phyloP scores from a whole-genome alignment of 2,329 filamentous ascomycete species.

The Zymoseptoria crescenta region DNA sequence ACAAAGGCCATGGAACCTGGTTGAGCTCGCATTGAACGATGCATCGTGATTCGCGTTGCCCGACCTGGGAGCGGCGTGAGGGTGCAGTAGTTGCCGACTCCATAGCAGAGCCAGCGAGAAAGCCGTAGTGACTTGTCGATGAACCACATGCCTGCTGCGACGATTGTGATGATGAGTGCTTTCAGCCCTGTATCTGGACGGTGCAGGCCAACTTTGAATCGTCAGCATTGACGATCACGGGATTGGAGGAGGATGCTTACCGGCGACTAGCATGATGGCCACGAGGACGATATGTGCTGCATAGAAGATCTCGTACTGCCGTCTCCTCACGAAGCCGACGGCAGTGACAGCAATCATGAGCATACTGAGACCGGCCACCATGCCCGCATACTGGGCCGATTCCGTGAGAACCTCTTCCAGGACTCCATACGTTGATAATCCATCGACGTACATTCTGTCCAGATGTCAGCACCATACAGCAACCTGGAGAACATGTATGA shows the following conservation, averaged over 20 bases:
- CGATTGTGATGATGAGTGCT: slow-evolving; percentile 15
- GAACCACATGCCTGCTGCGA: slow-evolving; percentile 14
- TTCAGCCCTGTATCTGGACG: slow-evolving; percentile 12
- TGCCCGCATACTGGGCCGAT: slow-evolving; percentile 12
- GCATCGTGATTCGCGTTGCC: slow-evolving; percentile 16
- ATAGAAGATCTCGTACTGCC: slow-evolving; percentile 22
- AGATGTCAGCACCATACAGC: not conserved
- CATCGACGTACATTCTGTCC: slow-evolving; percentile 9
- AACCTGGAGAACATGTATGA: not conserved
- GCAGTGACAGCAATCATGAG: slow-evolving; percentile 18
- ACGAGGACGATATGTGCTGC: slow-evolving; percentile 16
- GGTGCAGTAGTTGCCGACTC: slow-evolving; percentile 10
- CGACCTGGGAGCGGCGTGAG: slow-evolving; percentile 14
- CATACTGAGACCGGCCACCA: slow-evolving; percentile 17
- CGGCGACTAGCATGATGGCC: slow-evolving; percentile 12
- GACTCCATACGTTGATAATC: slow-evolving; percentile 9
- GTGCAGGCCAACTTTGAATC: slow-evolving; percentile 15
- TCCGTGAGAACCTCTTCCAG: slow-evolving; percentile 7
- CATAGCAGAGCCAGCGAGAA: slow-evolving; percentile 14
- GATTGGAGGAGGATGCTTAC: slow-evolving; percentile 3
- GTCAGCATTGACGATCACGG: not conserved
- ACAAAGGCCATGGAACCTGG: slow-evolving; percentile 20
- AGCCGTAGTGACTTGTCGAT: slow-evolving; percentile 15
- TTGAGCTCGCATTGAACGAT: slow-evolving; percentile 7
- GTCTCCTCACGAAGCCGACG: slow-evolving; percentile 13